These are phyloP conservation scores for Elsinoe arachidis DNA, from an alignment of 2,329 filamentous ascomycete genomes.

Conservation along the genomic window DNA sequence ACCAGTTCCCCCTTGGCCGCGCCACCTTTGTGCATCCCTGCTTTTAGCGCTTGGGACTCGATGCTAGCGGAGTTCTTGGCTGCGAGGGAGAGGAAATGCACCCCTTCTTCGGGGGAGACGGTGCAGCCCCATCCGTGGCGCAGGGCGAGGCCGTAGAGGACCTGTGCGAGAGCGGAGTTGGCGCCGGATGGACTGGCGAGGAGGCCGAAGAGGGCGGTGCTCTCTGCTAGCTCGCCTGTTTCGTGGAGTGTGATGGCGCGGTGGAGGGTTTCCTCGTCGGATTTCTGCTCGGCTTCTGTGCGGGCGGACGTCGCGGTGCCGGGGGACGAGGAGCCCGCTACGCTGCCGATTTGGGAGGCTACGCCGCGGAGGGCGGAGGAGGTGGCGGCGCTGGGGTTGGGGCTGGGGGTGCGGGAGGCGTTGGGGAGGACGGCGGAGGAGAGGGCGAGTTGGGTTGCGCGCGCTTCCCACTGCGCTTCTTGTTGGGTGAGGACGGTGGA, in stretches of 20 bases:
- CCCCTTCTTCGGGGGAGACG: constrained; percentile 61
- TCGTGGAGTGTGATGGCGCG: constrained; percentile 94
- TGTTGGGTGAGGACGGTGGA: neutral
- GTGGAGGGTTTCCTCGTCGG: constrained; percentile 61
- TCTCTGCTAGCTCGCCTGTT: constrained; percentile 64
- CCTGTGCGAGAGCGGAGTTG: constrained; percentile 91
- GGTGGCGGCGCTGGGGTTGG: neutral
- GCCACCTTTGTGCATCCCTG: constrained; percentile 86
- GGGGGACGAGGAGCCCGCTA: neutral
- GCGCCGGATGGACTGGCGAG: constrained; percentile 75
- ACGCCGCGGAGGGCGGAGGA: neutral
- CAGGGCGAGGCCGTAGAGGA: constrained; percentile 86
- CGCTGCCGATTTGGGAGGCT: neutral
- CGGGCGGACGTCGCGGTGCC: neutral
- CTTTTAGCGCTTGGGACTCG: constrained; percentile 73
- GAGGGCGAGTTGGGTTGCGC: constrained; percentile 78
- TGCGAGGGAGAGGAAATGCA: constrained; percentile 78
- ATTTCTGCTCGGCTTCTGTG: constrained; percentile 17
- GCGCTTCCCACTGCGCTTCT: constrained; percentile 82
- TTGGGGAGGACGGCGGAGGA: neutral
- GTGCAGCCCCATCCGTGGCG: constrained; percentile 90
- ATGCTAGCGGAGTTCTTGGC: constrained; percentile 83
- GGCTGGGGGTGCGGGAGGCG: neutral
- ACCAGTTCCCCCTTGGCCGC: constrained; percentile 93
- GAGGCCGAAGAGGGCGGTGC: constrained; percentile 75